These are phyloP conservation scores for Flueggea neowawraea DNA, from an alignment of 441 rosid species.

Conservation along the genomic window DNA sequence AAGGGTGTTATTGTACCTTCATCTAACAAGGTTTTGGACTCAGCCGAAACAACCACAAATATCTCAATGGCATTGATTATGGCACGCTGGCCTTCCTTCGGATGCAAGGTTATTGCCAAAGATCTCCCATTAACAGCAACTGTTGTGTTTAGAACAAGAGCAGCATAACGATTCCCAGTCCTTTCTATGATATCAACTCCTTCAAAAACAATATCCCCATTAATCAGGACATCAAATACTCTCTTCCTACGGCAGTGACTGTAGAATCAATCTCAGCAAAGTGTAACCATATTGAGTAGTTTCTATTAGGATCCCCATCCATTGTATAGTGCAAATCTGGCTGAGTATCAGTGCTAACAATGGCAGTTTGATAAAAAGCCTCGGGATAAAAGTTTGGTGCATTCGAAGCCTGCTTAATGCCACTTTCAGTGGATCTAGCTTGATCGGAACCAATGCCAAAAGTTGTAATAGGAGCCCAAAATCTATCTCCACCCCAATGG, in stretches of 20 bases:
- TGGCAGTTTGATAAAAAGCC: slow-evolving; percentile 75
- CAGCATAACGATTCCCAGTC: slow-evolving; percentile 66
- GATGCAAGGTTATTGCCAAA: slow-evolving; percentile 67
- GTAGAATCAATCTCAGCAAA: slow-evolving; percentile 90
- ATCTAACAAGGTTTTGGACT: slow-evolving; percentile 64
- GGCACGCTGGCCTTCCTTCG: slow-evolving; percentile 62
- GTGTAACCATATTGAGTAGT: slow-evolving; percentile 92
- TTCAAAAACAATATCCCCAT: slow-evolving; percentile 50
- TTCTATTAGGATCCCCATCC: slow-evolving; percentile 90
- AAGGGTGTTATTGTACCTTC: slow-evolving; percentile 58
- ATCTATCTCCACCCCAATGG: slow-evolving; percentile 99
- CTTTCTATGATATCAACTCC: slow-evolving; percentile 60
- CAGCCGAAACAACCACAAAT: slow-evolving; percentile 62
- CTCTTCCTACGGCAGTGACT: slow-evolving; percentile 53
- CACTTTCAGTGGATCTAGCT: slow-evolving; percentile 56
- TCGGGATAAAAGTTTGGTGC: slow-evolving; percentile 90
- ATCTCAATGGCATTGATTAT: slow-evolving; percentile 88
- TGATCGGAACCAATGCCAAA: slow-evolving; percentile 59
- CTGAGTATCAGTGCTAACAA: slow-evolving; percentile 64
- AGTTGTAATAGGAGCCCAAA: slow-evolving; percentile 62
- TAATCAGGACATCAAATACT: slow-evolving; percentile 79
- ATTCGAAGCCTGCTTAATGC: slow-evolving; percentile 57
- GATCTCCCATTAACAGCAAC: slow-evolving; percentile 80
- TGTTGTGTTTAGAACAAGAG: slow-evolving; percentile 82
- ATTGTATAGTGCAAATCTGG: slow-evolving; percentile 66